Evolutionary conservation across 2,329 filamentous ascomycete species (phyloP), one percentile per base, ranked within the genome.

Genomic region (Exophiala mesophila): DNA sequence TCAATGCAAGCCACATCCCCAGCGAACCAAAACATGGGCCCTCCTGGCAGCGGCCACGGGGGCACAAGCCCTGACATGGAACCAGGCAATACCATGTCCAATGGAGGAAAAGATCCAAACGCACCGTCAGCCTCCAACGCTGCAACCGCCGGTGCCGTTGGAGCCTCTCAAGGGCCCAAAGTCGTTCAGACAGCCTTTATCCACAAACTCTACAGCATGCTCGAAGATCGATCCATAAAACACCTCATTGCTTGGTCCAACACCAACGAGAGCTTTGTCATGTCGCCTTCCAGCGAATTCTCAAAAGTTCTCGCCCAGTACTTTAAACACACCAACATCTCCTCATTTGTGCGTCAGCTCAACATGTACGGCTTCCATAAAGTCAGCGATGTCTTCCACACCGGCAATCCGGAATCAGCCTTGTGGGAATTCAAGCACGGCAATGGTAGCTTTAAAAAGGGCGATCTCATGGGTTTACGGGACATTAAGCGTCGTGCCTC

Each of bases 351-450:
- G 36, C 81, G 92, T 36, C 92, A 98, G 68, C 70, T 98, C 37
- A 98, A 98, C 63, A 98, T 98, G 92, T 98, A 98, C 57, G 92
- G 92, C 5, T 98, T 98, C 65, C 92, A 98, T 63, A 98, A 98
- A 85, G 92, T 97, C 58, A 96, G 92, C 70, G 92, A 98, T 63
- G 92, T 97, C 16, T 98, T 97, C 61, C 90, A 97, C 63, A 95
- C 88, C 3, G 88, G 88, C 8, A 89, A 85, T 31, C 88, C 90
- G 9, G 92, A 97, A 59, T 88, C 88, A 15, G 88, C 90, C 1
- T 71, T 98, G 20, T 98, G 92, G 92, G 92, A 98, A 62, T 98
- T 98, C 66, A 97, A 96, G 65, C 92, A 98, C 60, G 92, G 92
- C 39, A 94, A 90, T 58, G 90, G 90, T 39, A 97, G 85, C 63